Base-by-base conservation (phyloP, 2,329 filamentous ascomycete genomes). In the Cladosporium sp. region DNA sequence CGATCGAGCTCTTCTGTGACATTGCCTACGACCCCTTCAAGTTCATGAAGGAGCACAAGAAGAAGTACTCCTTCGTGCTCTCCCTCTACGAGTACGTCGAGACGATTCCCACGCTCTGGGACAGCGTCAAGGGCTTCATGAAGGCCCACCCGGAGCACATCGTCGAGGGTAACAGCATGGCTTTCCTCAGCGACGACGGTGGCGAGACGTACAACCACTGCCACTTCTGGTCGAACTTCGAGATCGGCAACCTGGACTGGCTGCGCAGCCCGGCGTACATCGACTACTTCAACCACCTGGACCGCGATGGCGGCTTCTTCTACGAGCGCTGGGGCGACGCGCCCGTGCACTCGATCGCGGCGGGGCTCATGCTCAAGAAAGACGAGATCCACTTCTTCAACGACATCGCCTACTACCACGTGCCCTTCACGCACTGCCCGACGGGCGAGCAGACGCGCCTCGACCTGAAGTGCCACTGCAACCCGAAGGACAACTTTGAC, bases 181-280 rank as follows among this genome's bases (percentile, higher is more conserved):
- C 77, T 4, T 97, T 95, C 73, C 74, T 98, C 64, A 95, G 89
- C 67, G 89, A 96, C 62, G 91, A 98, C 62, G 84, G 82, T 49
- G 93, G 95, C 56, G 84, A 93, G 55, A 90, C 82, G 6, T 98
- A 97, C 77, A 98, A 97, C 76, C 84, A 91, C 70, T 98, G 93
- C 76, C 93, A 98, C 71, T 96, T 98, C 70, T 98, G 93, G 93
- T 97, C 92, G 66, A 98, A 98, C 77, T 98, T 98, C 62, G 93
- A 98, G 71, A 86, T 98, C 61, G 93, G 92, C 59, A 95, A 86
- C 72, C 79, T 98, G 37, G 82, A 95, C 65, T 98, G 93, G 90
- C 82, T 98, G 51, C 86, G 93, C 59, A 93, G 89, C 59, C 77
- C 91, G 68, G 80, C 87, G 18, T 98, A 98, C 73, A 74, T 85